Evolutionary conservation across 345 rosid genomes (phyloP).

Genomic region (Nasturtium officinale): DNA sequence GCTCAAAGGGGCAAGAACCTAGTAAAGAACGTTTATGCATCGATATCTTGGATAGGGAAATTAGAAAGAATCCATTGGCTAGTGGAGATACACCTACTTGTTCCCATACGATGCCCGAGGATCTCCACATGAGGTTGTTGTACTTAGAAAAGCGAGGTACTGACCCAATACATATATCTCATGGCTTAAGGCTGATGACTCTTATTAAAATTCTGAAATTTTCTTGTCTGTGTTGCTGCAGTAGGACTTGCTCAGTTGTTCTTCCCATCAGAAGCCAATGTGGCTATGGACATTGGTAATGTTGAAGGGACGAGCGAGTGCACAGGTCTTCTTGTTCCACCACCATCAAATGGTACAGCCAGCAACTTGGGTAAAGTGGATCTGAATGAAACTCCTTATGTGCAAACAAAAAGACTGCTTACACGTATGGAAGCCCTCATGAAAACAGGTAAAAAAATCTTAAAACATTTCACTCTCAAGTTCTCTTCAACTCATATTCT

Average conservation of each 20-base stretch:
- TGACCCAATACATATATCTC: neutral
- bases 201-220: neutral
- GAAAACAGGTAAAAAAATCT: conserved; percentile 73
- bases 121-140: conserved; percentile 81
- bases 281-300: conserved; percentile 88
- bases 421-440: conserved; percentile 81
- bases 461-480: neutral
- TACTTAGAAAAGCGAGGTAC: conserved; percentile 97
- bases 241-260: conserved; percentile 87
- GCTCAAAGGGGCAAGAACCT: conserved; percentile 73
- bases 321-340: conserved; percentile 56
- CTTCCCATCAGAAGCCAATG: conserved; percentile 89
- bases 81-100: conserved; percentile 50
- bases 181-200: conserved; percentile 9
- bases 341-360: conserved; percentile 58
- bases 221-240: conserved; percentile 41
- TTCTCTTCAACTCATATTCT: neutral
- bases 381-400: conserved; percentile 81
- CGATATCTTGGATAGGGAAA: conserved; percentile 82
- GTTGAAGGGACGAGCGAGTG: conserved; percentile 71
- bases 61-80: conserved; percentile 74
- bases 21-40: conserved; percentile 79
- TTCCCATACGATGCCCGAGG: conserved; percentile 62
- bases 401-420: conserved; percentile 66
- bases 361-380: conserved; percentile 81